Evolutionary conservation across 768 basidiomycete genomes (phyloP).

Genomic region (Lentinula boryana): DNA sequence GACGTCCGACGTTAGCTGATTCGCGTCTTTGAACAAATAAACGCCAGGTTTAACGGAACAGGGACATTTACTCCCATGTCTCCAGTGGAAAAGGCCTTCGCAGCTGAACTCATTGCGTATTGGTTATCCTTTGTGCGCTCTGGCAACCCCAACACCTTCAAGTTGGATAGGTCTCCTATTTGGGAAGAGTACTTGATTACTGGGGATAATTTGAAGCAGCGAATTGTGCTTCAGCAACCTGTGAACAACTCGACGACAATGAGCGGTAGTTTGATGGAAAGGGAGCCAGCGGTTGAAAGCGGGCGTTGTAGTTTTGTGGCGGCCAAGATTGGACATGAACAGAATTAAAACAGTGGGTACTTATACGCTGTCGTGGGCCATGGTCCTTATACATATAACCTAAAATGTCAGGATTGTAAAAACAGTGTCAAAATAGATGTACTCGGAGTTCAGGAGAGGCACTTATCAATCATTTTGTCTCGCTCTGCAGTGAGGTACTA

Average conservation of each 20-base stretch:
- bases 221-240: constrained; percentile 42
- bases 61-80: constrained; percentile 42
- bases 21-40: constrained; percentile 7
- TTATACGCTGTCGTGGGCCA: neutral
- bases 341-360: constrained; percentile 22
- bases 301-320: constrained; percentile 31
- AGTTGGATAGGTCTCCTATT: constrained; percentile 41
- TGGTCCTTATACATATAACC: neutral
- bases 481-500: neutral
- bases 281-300: constrained; percentile 28
- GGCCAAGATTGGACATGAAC: constrained; percentile 23
- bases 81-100: constrained; percentile 42
- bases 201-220: constrained; percentile 13
- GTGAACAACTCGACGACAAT: constrained; percentile 17
- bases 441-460: neutral
- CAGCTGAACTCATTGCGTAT: constrained; percentile 55
- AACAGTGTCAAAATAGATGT: neutral
- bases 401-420: neutral
- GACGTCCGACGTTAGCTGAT: neutral
- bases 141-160: constrained; percentile 49
- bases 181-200: constrained; percentile 36
- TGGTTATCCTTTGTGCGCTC: constrained; percentile 62
- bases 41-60: constrained; percentile 42
- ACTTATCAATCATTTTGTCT: neutral
- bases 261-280: constrained; percentile 38